Evolutionary conservation across 192 early-diverging fungal genomes (phyloP).

Genomic region (Lunasporangiospora selenospora): DNA sequence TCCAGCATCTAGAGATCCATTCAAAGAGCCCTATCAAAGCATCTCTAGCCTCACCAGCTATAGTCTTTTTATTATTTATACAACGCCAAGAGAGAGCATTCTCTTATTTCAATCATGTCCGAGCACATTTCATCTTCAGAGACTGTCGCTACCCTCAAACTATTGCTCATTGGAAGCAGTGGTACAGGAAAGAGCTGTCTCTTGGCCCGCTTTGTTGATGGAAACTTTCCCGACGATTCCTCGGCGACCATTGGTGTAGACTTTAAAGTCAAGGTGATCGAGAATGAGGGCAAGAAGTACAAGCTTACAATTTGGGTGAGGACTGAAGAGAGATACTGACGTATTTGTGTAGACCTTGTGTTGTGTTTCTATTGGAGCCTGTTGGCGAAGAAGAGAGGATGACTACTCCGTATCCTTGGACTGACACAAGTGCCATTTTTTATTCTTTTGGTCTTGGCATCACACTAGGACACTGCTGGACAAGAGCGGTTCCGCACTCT

Average conservation of each 20-base stretch:
- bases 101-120: conserved; percentile 21
- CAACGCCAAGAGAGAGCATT: too few relatives aligned
- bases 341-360: too few relatives aligned
- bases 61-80: too few relatives aligned
- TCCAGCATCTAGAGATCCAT: too few relatives aligned
- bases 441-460: too few relatives aligned
- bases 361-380: too few relatives aligned
- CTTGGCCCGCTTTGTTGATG: conserved; percentile 93
- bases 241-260: conserved; percentile 96
- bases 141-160: conserved; percentile 88
- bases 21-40: too few relatives aligned
- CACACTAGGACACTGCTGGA: conserved; percentile 99
- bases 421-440: too few relatives aligned
- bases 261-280: conserved; percentile 94
- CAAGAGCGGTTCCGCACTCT: conserved; percentile 98
- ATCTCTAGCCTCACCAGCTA: too few relatives aligned
- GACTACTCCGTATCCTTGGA: too few relatives aligned
- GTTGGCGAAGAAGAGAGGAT: too few relatives aligned
- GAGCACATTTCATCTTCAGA: conserved; percentile 47
- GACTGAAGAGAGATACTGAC: not conserved
- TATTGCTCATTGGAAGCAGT: conserved; percentile 94
- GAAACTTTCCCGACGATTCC: conserved; percentile 92
- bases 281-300: conserved; percentile 85
- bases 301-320: conserved; percentile 96
- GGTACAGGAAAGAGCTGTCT: conserved; percentile 96